Evolutionary conservation across 805 yeast genomes (phyloP), one percentile per base, ranked within the genome.

Genomic region (Wickerhamiella azyma): DNA sequence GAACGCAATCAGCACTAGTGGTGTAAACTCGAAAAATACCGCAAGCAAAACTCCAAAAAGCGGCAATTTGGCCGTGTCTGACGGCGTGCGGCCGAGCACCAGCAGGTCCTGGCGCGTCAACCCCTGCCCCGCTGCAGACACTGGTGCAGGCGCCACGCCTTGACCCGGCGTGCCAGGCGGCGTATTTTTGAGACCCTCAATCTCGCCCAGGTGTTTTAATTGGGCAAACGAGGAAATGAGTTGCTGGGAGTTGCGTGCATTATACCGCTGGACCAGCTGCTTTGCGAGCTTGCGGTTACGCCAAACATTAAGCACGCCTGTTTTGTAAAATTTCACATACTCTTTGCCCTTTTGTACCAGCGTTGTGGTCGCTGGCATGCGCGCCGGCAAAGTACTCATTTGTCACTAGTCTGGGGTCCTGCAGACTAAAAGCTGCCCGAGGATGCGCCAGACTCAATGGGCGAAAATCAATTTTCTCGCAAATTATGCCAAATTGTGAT

Each of bases 1-100:
- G 41, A 77, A 61, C 1, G 64, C 49, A 46, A 66, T 69, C 48
- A 79, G 70, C 6, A 79, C 49, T 0, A 74, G 40, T 1, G 82
- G 75, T 0, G 82, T 75, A 41, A 66, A 52, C 53, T 79, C 85
- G 56, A 75, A 75, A 49, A 75, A 70, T 1, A 77, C 53, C n/a
- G 70, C 59, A 49, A 76, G 71, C 1, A 77, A 53, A 1, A 73
- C 53, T 0, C 71, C 80, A 63, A 79, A 79, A n/a, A 68, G 26
- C 3, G 85, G 85, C 24, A 79, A 61, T 55, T 75, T 76, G 26
- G 54, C 49, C 41, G 72, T 61, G 54, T 79, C 82, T 1, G 56
- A 56, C 5, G 66, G 66, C 1, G 79, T 71, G 16, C 86, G 64
- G 9, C 69, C 57, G 45, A 77, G 58, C 8, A 70, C 56, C 55